These are phyloP conservation scores for Ophiocordyceps sinensis DNA, from an alignment of 2,329 filamentous ascomycete species.

Conservation along the genomic window DNA sequence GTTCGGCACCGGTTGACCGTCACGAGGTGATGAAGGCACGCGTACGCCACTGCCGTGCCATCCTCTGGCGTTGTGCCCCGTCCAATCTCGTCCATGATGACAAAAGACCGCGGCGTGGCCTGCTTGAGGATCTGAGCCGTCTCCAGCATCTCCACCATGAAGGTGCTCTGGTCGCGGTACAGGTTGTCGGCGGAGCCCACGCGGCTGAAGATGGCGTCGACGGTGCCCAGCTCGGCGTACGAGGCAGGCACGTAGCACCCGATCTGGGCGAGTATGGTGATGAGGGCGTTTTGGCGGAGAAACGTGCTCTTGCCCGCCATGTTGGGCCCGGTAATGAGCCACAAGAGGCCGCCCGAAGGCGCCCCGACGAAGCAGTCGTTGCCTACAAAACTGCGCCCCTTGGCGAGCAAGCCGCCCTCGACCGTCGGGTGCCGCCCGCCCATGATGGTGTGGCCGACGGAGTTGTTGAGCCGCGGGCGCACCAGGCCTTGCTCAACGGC, in stretches of 20 bases:
- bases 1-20: constrained; percentile 63
- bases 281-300: constrained; percentile 85
- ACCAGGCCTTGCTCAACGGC: constrained; percentile 60
- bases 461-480: constrained; percentile 56
- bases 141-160: constrained; percentile 99
- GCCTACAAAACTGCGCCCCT: constrained; percentile 67
- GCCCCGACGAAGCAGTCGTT: constrained; percentile 79
- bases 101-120: constrained; percentile 73
- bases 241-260: constrained; percentile 86
- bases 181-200: constrained; percentile 90
- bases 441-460: constrained; percentile 57
- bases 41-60: constrained; percentile 79
- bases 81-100: constrained; percentile 97
- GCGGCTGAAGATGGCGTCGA: constrained; percentile 92
- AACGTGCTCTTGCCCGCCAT: constrained; percentile 98
- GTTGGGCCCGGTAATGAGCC: constrained; percentile 74
- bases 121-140: constrained; percentile 79
- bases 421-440: constrained; percentile 88
- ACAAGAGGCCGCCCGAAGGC: constrained; percentile 45
- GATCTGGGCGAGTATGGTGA: constrained; percentile 83
- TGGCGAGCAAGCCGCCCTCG: constrained; percentile 63
- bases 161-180: constrained; percentile 90
- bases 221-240: constrained; percentile 73
- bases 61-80: constrained; percentile 89
- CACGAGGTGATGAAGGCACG: constrained; percentile 72